Evolutionary conservation across 805 yeast species (phyloP).

Genomic region (Yarrowia sp.): DNA sequence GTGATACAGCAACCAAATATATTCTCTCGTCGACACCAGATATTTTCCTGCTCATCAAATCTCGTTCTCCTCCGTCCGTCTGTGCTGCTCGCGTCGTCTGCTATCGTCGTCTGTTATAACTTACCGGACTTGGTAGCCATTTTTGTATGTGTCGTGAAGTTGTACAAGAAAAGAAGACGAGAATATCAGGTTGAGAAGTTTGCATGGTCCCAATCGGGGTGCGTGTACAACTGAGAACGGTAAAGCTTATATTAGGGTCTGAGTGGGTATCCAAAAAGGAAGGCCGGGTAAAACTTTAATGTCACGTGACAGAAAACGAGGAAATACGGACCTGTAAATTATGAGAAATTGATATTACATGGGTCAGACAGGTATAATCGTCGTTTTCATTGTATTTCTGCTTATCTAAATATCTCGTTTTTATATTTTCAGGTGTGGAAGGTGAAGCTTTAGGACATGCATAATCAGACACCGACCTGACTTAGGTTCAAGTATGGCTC

Average conservation of each 20-base stretch:
- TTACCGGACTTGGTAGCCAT: conserved; percentile 44
- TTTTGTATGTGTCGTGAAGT: conserved; percentile 37
- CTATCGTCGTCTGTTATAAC: conserved; percentile 25
- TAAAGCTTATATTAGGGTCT: conserved; percentile 18
- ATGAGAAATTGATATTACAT: too few species aligned
- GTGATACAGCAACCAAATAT: not conserved
- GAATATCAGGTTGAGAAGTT: conserved; percentile 36
- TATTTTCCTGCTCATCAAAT: conserved; percentile 11
- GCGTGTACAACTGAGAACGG: conserved; percentile 31
- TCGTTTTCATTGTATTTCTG: too few species aligned
- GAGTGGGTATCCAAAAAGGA: conserved; percentile 38
- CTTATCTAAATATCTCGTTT: too few species aligned
- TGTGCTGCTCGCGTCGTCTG: not conserved
- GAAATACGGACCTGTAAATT: too few species aligned
- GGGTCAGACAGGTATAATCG: too few species aligned
- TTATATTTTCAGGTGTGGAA: too few species aligned
- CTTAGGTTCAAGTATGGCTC: conserved; percentile 30
- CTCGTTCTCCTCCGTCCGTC: not conserved
- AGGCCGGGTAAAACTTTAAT: conserved; percentile 35
- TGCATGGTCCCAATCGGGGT: conserved; percentile 38
- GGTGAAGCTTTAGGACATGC: conserved; percentile 22
- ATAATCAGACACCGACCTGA: conserved; percentile 27
- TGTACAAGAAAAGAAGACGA: conserved; percentile 37
- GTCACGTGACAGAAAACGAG: conserved; percentile 8
- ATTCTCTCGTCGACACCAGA: conserved; percentile 25